Conservation (phyloP, 768 basidiomycete species). For the Psilocybe subaeruginosa region DNA sequence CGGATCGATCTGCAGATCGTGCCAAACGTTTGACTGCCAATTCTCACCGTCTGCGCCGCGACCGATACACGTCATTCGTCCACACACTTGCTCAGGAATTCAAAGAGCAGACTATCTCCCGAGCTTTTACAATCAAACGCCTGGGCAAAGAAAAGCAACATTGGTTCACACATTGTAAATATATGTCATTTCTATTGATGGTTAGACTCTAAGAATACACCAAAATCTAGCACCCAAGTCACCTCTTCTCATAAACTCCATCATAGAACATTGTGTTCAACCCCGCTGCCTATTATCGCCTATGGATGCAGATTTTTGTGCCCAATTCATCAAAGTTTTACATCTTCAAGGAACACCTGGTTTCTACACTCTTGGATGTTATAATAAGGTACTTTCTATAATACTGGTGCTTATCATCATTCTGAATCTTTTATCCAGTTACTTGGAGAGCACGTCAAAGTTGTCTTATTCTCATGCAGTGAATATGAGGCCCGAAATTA, state of each 20-base stretch:
- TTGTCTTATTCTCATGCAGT: constrained; percentile 89
- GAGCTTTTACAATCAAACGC: constrained; percentile 77
- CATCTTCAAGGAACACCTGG: constrained; percentile 89
- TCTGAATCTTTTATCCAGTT: constrained; percentile 50
- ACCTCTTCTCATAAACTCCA: constrained; percentile 53
- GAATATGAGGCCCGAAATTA: constrained; percentile 97
- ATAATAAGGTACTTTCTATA: constrained; percentile 65
- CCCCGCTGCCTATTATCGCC: constrained; percentile 93
- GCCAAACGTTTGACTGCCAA: constrained; percentile 57
- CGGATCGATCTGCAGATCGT: constrained; percentile 76
- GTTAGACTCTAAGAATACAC: not conserved
- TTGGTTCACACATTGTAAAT: constrained; percentile 76
- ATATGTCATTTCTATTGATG: not conserved
- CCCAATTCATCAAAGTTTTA: constrained; percentile 86
- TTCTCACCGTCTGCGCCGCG: constrained; percentile 62
- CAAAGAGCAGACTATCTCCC: constrained; percentile 74
- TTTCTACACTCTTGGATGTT: constrained; percentile 85
- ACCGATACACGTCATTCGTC: constrained; percentile 66
- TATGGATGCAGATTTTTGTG: constrained; percentile 95
- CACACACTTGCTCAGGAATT: constrained; percentile 66
- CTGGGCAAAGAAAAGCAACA: constrained; percentile 76
- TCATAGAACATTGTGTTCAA: constrained; percentile 91
- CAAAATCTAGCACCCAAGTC: constrained; percentile 43
- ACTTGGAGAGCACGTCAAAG: constrained; percentile 82
- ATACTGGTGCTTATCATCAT: not conserved